Base-by-base conservation (phyloP, 2,329 filamentous ascomycete species). In the Sclerotinia trifoliorum region DNA sequence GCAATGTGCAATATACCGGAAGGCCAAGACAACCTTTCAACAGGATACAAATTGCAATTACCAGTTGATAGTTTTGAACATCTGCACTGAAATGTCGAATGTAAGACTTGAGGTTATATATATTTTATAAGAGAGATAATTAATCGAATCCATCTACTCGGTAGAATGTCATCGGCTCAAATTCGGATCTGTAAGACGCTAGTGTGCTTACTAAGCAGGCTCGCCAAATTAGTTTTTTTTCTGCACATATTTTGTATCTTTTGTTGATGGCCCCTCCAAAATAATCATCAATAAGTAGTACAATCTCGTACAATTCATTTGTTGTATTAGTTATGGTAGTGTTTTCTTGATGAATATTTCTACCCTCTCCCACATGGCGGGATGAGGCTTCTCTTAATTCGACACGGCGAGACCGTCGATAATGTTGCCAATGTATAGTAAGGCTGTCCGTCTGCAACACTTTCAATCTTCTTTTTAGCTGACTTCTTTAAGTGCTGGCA, bases 331-430 rank as follows among this genome's bases (percentile, higher is more conserved):
- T 44, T 51, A 69, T 73, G 57, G 61, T 74, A 65, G 73, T 71
- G 69, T 69, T 69, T 26, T 68, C 54, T 76, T 70, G 73, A 72
- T 65, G 70, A 68, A 61, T 46, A 60, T 44, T 61, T 65, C 49
- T 68, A 39, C 26, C 57, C 66, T 72, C 70, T 71, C 74, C 72
- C 70, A 68, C 52, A 71, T 64, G 71, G 72, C 70, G 72, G 75
- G 69, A 86, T 90, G 85, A 84, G 83, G 76, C 78, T 97, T 67
- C 88, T 93, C 75, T 84, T 97, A 74, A 87, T 96, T 75, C 89
- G 93, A 68, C 93, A 97, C 83, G 93, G 90, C 76, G 93, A 97
- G 81, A 94, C 92, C 21, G 91, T 96, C 72, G 91, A 97, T 80
- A 97, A 97, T 78, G 90, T 95, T 69, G 90, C 90, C 52, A 86